Percentiles rank a stretch among this genome's conserved stretches.
These are phyloP conservation scores for Coemansia sp. DNA, from an alignment of 192 early-diverging fungal species.

Conservation along the genomic window DNA sequence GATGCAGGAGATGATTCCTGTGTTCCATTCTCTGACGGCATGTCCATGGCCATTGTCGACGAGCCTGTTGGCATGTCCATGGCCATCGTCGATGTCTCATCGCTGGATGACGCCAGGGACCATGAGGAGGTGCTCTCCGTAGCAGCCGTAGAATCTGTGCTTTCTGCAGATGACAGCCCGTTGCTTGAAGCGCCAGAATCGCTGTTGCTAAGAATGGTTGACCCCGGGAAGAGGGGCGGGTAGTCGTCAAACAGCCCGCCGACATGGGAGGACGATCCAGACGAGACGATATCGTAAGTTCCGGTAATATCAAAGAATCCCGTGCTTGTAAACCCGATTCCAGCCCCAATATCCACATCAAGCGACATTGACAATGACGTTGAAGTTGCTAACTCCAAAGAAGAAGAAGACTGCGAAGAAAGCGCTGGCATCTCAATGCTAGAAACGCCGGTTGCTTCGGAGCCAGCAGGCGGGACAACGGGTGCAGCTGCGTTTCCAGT, in stretches of 20 bases:
- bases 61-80: too few species aligned
- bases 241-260: conserved; percentile 11
- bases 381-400: neutral
- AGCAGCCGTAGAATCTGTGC: neutral
- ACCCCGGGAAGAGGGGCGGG: conserved; percentile 5
- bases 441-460: neutral
- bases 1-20: neutral
- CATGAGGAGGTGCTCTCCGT: neutral
- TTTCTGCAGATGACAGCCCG: neutral
- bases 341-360: neutral
- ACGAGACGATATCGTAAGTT: neutral
- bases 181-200: neutral
- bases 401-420: neutral
- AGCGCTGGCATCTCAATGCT: neutral
- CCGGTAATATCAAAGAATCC: neutral
- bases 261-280: conserved; percentile 1
- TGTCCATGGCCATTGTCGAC: too few species aligned
- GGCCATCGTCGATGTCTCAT: too few species aligned
- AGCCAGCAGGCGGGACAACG: neutral
- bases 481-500: neutral
- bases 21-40: too few species aligned
- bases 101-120: neutral
- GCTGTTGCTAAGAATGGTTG: neutral
- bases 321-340: neutral
- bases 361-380: neutral